Percentiles rank a stretch among this genome's conserved stretches.
phyloP scores from a whole-genome alignment of 345 rosid species.

The Isatis tinctoria region DNA sequence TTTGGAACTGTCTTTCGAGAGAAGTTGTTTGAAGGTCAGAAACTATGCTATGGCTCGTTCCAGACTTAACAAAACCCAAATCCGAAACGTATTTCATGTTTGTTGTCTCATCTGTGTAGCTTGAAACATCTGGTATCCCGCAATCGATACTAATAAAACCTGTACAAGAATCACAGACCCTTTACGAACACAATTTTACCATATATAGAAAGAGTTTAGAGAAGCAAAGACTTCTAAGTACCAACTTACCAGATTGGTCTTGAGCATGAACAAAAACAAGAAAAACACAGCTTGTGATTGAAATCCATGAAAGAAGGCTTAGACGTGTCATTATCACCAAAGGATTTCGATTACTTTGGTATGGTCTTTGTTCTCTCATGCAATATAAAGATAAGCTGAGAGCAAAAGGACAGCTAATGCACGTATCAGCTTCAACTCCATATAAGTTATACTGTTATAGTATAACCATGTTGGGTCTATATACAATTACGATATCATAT shows the following conservation, averaged over 20 bases:
- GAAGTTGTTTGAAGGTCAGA: not conserved
- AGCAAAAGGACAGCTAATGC: not conserved
- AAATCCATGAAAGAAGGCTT: not conserved
- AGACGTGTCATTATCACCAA: not conserved
- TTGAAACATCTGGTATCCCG: conserved; percentile 12
- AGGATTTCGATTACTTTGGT: not conserved
- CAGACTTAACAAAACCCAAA: conserved; percentile 18
- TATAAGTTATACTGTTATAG: not conserved
- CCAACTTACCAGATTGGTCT: conserved; percentile 11
- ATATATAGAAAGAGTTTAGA: not conserved
- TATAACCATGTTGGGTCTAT: not conserved
- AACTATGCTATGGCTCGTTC: not conserved
- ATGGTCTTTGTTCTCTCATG: not conserved
- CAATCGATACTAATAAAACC: conserved; percentile 37
- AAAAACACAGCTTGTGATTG: not conserved
- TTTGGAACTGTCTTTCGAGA: not conserved
- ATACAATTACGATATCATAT: not conserved
- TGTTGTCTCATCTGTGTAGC: conserved; percentile 21
- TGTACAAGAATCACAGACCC: not conserved
- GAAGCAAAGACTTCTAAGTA: not conserved
- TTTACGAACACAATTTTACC: not conserved
- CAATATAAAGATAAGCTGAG: not conserved
- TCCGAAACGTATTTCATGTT: conserved; percentile 32
- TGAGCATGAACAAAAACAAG: conserved; percentile 6
- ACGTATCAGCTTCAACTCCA: not conserved